Evolutionary conservation across 208 protist species (phyloP).

Genomic region (Trypanosoma caninum): DNA sequence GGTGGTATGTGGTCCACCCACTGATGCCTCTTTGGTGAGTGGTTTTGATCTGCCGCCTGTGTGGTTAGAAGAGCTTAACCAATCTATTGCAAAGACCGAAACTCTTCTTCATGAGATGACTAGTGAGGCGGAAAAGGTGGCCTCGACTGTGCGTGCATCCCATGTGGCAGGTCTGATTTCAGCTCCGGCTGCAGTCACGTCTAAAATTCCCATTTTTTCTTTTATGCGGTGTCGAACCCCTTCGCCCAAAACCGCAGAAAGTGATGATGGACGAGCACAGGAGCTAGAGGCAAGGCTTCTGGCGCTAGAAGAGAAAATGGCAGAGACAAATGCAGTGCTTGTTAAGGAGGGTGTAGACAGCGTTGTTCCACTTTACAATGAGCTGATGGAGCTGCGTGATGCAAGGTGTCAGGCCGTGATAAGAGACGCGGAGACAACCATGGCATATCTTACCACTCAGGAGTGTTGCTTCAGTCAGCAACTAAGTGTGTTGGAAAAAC

Average conservation of each 20-base stretch:
- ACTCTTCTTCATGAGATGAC: conserved; percentile 4
- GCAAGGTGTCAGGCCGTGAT: conserved; percentile 10
- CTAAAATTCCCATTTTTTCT: not conserved
- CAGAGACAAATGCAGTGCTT: conserved; percentile 42
- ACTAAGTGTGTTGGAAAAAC: conserved; percentile 1
- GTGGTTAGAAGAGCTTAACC: conserved; percentile 16
- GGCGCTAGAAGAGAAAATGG: conserved; percentile 16
- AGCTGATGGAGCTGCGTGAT: conserved; percentile 42
- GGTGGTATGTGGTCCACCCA: not conserved
- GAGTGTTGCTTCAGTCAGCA: conserved; percentile 15
- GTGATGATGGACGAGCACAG: not conserved
- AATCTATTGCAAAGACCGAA: not conserved
- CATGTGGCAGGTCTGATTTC: not conserved
- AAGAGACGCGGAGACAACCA: conserved; percentile 14
- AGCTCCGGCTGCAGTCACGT: not conserved
- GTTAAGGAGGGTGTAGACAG: conserved; percentile 34
- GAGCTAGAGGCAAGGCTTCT: conserved; percentile 16
- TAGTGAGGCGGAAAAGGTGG: not conserved
- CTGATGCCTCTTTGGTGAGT: not conserved
- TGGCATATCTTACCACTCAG: conserved; percentile 19
- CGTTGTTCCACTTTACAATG: conserved; percentile 50
- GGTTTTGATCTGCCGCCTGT: not conserved
- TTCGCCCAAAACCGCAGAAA: not conserved
- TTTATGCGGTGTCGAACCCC: not conserved
- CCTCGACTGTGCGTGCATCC: not conserved